Conservation (phyloP, 176 grass and related monocot genomes). For the Musa schizocarpa region DNA sequence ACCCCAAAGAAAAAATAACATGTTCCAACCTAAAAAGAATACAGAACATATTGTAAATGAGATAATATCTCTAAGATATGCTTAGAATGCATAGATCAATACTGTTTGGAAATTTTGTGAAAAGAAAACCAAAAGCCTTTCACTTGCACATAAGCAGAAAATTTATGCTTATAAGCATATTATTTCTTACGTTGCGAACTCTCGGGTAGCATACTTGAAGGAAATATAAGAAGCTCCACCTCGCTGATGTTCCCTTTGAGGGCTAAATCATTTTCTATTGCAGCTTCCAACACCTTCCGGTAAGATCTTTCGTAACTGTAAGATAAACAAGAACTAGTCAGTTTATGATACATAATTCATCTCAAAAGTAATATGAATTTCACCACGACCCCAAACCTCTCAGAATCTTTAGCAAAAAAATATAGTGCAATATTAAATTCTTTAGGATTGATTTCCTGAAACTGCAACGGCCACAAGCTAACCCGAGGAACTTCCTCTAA, state of each 20-base stretch:
- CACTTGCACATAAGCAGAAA: not conserved
- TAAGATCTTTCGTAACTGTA: conserved; percentile 74
- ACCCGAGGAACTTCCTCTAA: conserved; percentile 54
- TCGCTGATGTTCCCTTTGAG: conserved; percentile 55
- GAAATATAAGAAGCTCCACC: conserved; percentile 73
- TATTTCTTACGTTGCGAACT: conserved; percentile 64
- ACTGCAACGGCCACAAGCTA: conserved; percentile 61
- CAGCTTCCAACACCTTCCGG: conserved; percentile 54
- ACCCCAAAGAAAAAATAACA: conserved; percentile 84
- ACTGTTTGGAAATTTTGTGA: not conserved
- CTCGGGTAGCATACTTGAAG: conserved; percentile 72
- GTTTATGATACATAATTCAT: not conserved
- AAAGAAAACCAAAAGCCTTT: not conserved
- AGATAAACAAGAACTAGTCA: conserved; percentile 18
- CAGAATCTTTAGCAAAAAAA: conserved; percentile 92
- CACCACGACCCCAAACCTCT: conserved; percentile 31
- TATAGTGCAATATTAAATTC: conserved; percentile 85
- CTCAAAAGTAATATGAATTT: not conserved
- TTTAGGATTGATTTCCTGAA: conserved; percentile 45
- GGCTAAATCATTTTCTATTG: conserved; percentile 61
- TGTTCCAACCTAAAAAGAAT: conserved; percentile 82
- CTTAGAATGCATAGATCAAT: not conserved
- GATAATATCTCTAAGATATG: conserved; percentile 15
- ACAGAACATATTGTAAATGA: not conserved
- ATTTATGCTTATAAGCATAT: not conserved